Base-by-base conservation (phyloP, 2,329 filamentous ascomycete genomes). In the Pyrenochaeta sp. region DNA sequence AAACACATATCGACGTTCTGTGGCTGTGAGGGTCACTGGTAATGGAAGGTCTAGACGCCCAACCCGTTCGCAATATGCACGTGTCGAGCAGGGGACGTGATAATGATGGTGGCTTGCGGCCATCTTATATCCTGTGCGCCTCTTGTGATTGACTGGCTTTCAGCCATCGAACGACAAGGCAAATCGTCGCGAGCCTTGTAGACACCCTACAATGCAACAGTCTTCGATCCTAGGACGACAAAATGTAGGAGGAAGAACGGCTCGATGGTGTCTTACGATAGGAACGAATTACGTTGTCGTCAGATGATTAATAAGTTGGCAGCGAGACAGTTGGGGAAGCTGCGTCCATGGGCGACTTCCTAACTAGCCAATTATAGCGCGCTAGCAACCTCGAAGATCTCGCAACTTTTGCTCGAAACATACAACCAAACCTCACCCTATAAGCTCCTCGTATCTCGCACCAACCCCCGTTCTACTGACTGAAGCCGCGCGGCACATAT, bases 61-160 rank as follows among this genome's bases (percentile, higher is more conserved):
- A 2, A 43, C 9, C 24, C 12, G 22, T 5, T 19, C 40, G 24
- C 22, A 43, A 43, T 5, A 25, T 25, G 22, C 40, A 43, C 22
- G 22, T 43, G 40, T 43, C 22, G 40, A 43, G 40, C 40, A 19
- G 19, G 40, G 22, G 15, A 43, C 19, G 40, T 42, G 25, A 44
- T 34, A 40, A 43, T 25, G 22, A 52, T 25, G 36, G 48, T 45
- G 54, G 50, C 54, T 53, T n/a, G 37, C 43, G 49, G 50, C 49
- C 48, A 40, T 28, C 54, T 58, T 45, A 44, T 58, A 58, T 58
- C 39, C n/a, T 28, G 32, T 49, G 44, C 52, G 37, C 43, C 13
- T 43, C 34, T 19, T 28, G 12, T 50, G 36, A 42, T 50, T 50
- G 47, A 50, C 36, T 9, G 22, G 19, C 5, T 15, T 50, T 50